Percentiles rank a stretch among this genome's conserved stretches.
Conservation (phyloP, 805 yeast genomes). For the Wickerhamiella domercqiae region DNA sequence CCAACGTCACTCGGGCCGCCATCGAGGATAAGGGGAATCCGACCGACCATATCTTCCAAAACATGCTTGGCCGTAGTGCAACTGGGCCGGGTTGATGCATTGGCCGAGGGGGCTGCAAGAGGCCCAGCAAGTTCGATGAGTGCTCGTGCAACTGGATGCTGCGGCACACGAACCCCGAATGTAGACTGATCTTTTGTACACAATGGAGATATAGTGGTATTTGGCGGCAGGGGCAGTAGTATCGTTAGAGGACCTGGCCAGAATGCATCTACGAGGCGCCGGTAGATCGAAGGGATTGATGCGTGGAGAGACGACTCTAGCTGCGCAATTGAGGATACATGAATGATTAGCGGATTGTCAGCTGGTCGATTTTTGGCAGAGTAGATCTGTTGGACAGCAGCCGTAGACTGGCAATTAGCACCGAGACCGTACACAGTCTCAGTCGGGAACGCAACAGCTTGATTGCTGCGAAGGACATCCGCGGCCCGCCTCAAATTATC, state of each 20-base stretch:
- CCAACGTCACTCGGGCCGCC: constrained; percentile 87
- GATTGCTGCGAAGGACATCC: constrained; percentile 32
- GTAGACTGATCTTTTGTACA: constrained; percentile 85
- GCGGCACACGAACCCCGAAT: constrained; percentile 82
- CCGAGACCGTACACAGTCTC: constrained; percentile 97
- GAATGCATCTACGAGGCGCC: constrained; percentile 44
- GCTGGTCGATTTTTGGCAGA: constrained; percentile 85
- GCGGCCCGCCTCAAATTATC: constrained; percentile 45
- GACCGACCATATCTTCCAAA: constrained; percentile 57
- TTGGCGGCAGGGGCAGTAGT: constrained; percentile 40
- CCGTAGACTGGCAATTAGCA: constrained; percentile 64
- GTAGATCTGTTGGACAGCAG: constrained; percentile 62
- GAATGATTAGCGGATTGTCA: constrained; percentile 88
- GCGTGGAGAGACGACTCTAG: constrained; percentile 43
- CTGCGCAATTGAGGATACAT: constrained; percentile 65
- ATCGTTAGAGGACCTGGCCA: constrained; percentile 98
- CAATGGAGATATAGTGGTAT: constrained; percentile 38
- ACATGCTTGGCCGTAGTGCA: constrained; percentile 87
- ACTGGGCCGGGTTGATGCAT: constrained; percentile 88
- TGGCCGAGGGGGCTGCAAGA: constrained; percentile 95
- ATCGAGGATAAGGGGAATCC: constrained; percentile 71
- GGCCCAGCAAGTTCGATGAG: constrained; percentile 78
- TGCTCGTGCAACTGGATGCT: constrained; percentile 80
- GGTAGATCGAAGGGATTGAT: constrained; percentile 54
- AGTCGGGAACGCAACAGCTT: constrained; percentile 85